Percentiles rank a stretch among this genome's conserved stretches.
Evolutionary conservation across 257 asterid species (phyloP).

Genomic region (Salvia splendens): DNA sequence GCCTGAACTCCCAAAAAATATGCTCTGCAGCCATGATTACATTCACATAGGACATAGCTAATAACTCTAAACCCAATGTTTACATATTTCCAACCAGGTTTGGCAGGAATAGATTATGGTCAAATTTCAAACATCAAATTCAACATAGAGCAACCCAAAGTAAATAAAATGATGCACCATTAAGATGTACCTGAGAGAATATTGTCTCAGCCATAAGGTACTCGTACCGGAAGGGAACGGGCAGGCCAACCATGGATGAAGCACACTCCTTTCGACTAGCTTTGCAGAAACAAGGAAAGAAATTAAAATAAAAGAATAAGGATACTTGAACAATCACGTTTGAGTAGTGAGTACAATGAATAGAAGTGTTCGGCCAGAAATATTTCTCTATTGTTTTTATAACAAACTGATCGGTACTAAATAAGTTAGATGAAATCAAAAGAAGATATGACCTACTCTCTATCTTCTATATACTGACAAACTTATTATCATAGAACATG

Average conservation of each 20-base stretch:
- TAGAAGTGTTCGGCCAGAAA: conserved; percentile 23
- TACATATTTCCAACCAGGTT: conserved; percentile 14
- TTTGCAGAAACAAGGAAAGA: conserved; percentile 67
- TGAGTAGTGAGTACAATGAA: conserved; percentile 8
- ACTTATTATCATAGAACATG: neutral
- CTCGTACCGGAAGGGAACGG: conserved; percentile 94
- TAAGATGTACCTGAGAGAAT: conserved; percentile 82
- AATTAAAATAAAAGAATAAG: conserved; percentile 40
- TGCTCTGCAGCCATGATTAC: conserved; percentile 5
- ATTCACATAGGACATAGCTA: conserved; percentile 10
- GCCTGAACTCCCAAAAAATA: conserved; percentile 15
- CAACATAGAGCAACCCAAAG: neutral
- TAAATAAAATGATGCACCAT: neutral
- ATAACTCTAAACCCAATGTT: conserved; percentile 17
- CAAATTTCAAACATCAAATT: conserved; percentile 1
- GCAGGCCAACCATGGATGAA: conserved; percentile 93
- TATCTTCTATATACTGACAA: conserved; percentile 12
- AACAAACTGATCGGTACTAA: neutral
- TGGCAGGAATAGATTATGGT: neutral
- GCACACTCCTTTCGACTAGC: conserved; percentile 99
- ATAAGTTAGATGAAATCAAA: neutral
- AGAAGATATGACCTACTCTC: conserved; percentile 22
- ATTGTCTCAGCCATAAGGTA: conserved; percentile 99
- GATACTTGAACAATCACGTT: conserved; percentile 24
- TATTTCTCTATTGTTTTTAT: neutral